Evolutionary conservation across 2,329 filamentous ascomycete genomes (phyloP).

Genomic region (Penicillium oxalicum): DNA sequence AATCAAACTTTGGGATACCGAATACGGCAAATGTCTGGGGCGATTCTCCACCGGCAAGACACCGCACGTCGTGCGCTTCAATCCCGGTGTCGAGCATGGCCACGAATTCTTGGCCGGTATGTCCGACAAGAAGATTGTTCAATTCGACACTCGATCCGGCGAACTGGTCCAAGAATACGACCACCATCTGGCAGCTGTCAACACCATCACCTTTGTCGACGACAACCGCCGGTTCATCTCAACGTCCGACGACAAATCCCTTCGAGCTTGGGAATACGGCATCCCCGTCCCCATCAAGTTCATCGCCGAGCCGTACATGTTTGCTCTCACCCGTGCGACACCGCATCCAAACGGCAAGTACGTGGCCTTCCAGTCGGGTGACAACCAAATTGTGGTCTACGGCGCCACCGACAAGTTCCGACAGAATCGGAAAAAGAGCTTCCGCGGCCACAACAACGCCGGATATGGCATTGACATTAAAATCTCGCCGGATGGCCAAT

Average conservation of each 20-base stretch:
- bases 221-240: conserved; percentile 94
- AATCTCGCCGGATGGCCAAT: conserved; percentile 85
- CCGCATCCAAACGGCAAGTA: conserved; percentile 88
- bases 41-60: conserved; percentile 93
- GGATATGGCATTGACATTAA: conserved; percentile 88
- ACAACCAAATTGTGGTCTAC: conserved; percentile 97
- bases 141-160: conserved; percentile 81
- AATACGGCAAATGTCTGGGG: conserved; percentile 80
- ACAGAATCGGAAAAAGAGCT: conserved; percentile 95
- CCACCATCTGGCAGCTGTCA: conserved; percentile 94
- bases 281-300: conserved; percentile 98
- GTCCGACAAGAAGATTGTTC: conserved; percentile 98
- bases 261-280: conserved; percentile 96
- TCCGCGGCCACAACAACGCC: conserved; percentile 91
- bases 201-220: conserved; percentile 95
- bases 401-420: conserved; percentile 91
- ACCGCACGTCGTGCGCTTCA: conserved; percentile 90
- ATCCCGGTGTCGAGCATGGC: conserved; percentile 67
- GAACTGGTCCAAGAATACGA: conserved; percentile 95
- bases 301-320: conserved; percentile 97
- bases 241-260: conserved; percentile 92
- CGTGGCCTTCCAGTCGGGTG: conserved; percentile 84
- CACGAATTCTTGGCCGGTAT: conserved; percentile 94
- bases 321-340: conserved; percentile 80
- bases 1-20: conserved; percentile 98